phyloP scores from a whole-genome alignment of 2,329 filamentous ascomycete genomes.

The Phyllosticta ampelicida region DNA sequence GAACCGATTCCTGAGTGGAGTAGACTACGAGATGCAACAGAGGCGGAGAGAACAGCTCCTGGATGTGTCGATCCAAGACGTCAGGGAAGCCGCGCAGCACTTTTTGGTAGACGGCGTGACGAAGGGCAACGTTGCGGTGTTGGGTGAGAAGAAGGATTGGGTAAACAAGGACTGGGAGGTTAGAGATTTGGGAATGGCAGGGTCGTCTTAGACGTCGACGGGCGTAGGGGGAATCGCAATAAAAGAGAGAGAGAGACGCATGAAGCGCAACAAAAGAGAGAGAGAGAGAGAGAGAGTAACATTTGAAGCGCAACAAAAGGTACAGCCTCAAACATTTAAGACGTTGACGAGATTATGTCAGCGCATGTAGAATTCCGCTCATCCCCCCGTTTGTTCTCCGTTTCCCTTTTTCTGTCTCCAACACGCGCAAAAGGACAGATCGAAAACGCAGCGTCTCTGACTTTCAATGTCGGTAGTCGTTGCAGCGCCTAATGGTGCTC shows the following conservation, averaged over 20 bases:
- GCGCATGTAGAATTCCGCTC: conserved; percentile 2
- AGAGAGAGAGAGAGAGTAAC: no score
- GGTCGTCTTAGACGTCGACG: conserved; percentile 19
- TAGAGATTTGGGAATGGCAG: conserved; percentile 57
- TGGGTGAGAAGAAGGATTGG: conserved; percentile 78
- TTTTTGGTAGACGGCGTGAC: conserved; percentile 62
- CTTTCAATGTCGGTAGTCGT: background rate
- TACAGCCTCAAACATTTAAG: background rate
- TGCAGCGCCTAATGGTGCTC: background rate
- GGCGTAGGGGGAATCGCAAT: background rate
- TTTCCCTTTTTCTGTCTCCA: background rate
- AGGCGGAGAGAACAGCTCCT: conserved; percentile 70
- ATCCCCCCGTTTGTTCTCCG: background rate
- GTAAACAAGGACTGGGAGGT: conserved; percentile 60
- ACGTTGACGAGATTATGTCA: background rate
- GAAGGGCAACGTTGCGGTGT: conserved; percentile 57
- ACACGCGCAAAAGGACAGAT: background rate
- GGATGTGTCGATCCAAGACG: conserved; percentile 72
- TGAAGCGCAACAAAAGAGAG: background rate
- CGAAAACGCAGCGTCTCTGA: background rate
- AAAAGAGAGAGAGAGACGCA: no score
- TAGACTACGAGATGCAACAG: conserved; percentile 85
- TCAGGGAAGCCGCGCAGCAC: conserved; percentile 68
- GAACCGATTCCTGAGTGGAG: conserved; percentile 69
- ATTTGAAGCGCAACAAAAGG: background rate